Percentiles rank a stretch among this genome's conserved stretches.
Conservation (phyloP, 2,329 filamentous ascomycete species). For the Talaromyces piceae region DNA sequence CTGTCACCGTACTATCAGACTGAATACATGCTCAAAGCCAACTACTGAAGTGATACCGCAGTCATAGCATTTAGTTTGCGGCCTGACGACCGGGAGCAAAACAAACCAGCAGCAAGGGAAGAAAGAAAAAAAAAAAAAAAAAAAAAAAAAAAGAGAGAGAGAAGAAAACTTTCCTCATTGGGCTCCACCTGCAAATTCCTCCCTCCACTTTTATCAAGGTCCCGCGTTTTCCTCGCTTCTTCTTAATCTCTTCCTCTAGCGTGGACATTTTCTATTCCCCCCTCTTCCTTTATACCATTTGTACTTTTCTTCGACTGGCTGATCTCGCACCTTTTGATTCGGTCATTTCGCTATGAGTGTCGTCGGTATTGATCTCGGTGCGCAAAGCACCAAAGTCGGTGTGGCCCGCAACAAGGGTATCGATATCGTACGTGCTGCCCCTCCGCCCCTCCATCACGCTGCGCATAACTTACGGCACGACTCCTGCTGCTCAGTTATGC, state of each 20-base stretch:
- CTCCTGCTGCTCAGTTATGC: neutral
- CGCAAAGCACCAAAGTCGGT: constrained; percentile 93
- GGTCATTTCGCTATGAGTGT: constrained; percentile 44
- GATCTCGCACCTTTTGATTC: constrained; percentile 14
- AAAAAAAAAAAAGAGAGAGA: constrained; percentile 14
- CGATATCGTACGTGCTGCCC: constrained; percentile 73
- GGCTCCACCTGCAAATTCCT: constrained; percentile 32
- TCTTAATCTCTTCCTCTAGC: constrained; percentile 5
- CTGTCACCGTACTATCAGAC: too few relatives aligned
- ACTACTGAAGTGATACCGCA: too few relatives aligned
- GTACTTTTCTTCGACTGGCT: neutral
- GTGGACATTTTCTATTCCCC: neutral
- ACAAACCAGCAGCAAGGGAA: constrained; percentile 10
- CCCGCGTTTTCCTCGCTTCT: constrained; percentile 1
- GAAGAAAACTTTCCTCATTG: constrained; percentile 14
- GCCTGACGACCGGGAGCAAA: neutral
- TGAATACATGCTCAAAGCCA: too few relatives aligned
- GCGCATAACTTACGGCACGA: neutral
- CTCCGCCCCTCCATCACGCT: constrained; percentile 14
- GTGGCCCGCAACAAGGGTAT: constrained; percentile 98
- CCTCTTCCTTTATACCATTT: neutral
- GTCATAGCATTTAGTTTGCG: neutral
- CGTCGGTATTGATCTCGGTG: constrained; percentile 87
- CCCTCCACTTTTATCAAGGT: constrained; percentile 13
- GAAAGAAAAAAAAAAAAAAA: constrained; percentile 10